phyloP scores from a whole-genome alignment of 768 basidiomycete species.

The Strobilomyces echinocephalus region DNA sequence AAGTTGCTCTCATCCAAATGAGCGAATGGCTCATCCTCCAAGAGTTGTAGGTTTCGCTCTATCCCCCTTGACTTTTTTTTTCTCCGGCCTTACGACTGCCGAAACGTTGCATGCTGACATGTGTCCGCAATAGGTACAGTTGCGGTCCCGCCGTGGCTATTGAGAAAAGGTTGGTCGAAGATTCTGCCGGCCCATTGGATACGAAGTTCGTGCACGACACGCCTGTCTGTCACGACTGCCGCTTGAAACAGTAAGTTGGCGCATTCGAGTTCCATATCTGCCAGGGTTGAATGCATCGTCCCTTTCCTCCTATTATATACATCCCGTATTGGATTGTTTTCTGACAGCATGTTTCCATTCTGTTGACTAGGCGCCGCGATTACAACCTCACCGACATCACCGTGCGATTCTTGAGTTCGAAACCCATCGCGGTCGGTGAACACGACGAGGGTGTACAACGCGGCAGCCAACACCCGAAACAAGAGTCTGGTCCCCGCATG shows the following conservation, averaged over 20 bases:
- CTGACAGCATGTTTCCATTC: conserved; percentile 19
- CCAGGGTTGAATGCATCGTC: conserved; percentile 6
- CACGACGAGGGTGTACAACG: conserved; percentile 24
- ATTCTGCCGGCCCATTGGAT: conserved; percentile 28
- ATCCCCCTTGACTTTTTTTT: neutral
- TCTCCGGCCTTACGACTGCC: conserved; percentile 6
- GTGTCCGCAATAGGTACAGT: conserved; percentile 43
- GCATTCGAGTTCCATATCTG: conserved; percentile 6
- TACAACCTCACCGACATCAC: conserved; percentile 62
- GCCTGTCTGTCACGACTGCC: conserved; percentile 58
- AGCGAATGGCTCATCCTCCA: conserved; percentile 63
- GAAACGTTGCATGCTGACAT: conserved; percentile 16
- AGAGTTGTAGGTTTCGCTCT: conserved; percentile 45
- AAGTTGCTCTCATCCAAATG: conserved; percentile 51
- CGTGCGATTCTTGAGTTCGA: conserved; percentile 42
- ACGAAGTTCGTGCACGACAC: conserved; percentile 44
- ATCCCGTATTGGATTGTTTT: conserved; percentile 4
- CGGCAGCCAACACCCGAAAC: conserved; percentile 27
- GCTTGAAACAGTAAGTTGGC: conserved; percentile 47
- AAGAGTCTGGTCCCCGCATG: conserved; percentile 34
- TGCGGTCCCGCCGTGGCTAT: conserved; percentile 51
- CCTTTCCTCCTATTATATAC: conserved; percentile 4
- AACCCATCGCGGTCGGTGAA: conserved; percentile 30
- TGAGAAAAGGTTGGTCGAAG: conserved; percentile 32
- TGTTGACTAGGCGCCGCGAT: conserved; percentile 31